phyloP scores from a whole-genome alignment of 139 green algal genomes.

The Marvania coccoides region DNA sequence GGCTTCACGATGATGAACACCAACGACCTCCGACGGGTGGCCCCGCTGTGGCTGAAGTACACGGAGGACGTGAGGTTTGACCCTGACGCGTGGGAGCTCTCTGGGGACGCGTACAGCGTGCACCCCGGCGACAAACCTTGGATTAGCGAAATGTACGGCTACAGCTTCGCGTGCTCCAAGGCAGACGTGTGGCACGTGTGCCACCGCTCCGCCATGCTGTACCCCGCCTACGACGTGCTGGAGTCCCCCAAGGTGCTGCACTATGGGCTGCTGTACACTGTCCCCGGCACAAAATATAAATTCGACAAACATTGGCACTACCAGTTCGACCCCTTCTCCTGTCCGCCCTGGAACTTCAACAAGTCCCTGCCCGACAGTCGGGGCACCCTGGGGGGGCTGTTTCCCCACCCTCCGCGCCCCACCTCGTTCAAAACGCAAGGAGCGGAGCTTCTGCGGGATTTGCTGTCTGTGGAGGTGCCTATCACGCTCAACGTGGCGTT shows the following conservation, averaged over 20 bases:
- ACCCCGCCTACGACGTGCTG: conserved; percentile 56
- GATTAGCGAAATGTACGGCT: conserved; percentile 55
- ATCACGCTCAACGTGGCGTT: conserved; percentile 71
- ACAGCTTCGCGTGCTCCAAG: conserved; percentile 68
- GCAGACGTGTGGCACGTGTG: conserved; percentile 72
- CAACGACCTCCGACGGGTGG: conserved; percentile 66
- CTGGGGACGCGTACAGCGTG: conserved; percentile 24
- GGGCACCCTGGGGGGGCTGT: conserved; percentile 35
- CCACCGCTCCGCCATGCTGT: conserved; percentile 65
- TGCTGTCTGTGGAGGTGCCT: conserved; percentile 59
- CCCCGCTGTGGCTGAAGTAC: conserved; percentile 68
- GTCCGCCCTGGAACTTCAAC: conserved; percentile 54
- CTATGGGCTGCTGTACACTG: conserved; percentile 66
- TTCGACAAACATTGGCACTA: conserved; percentile 84
- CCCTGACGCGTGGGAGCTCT: conserved; percentile 46
- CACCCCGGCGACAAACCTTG: conserved; percentile 35
- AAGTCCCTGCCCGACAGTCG: neutral
- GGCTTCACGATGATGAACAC: conserved; percentile 75
- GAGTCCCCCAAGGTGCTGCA: conserved; percentile 69
- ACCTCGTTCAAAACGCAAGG: conserved; percentile 17
- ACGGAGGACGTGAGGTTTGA: conserved; percentile 39
- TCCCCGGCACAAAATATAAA: conserved; percentile 26
- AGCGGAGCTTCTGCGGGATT: conserved; percentile 42
- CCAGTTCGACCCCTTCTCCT: conserved; percentile 55
- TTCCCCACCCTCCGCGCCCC: conserved; percentile 42